These are phyloP conservation scores for Pseudogymnoascus pannorum DNA, from an alignment of 2,329 filamentous ascomycete species.

Conservation along the genomic window DNA sequence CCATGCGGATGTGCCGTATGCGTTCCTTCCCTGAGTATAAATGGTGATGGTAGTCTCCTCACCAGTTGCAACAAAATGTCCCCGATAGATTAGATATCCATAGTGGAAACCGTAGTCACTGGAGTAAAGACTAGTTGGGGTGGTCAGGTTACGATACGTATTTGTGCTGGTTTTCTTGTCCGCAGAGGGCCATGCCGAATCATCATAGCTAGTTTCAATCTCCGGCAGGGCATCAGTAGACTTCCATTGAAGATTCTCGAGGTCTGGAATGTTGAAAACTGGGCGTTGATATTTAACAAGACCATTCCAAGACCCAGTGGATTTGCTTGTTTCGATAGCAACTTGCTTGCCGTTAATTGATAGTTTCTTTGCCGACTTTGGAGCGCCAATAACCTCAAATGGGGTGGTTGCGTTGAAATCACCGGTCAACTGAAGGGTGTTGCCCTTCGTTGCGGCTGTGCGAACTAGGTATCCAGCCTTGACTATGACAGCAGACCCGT, in stretches of 20 bases:
- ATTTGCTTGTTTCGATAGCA: conserved; percentile 21
- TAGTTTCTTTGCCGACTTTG: conserved; percentile 53
- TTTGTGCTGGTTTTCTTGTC: conserved; percentile 12
- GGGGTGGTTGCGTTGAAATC: conserved; percentile 62
- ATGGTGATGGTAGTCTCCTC: conserved; percentile 48
- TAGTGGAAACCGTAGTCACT: conserved; percentile 67
- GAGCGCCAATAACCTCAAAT: conserved; percentile 59
- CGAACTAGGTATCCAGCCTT: conserved; percentile 57
- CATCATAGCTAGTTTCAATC: conserved; percentile 51
- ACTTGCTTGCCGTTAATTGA: conserved; percentile 32
- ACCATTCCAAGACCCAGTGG: conserved; percentile 43
- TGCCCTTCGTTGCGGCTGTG: conserved; percentile 45
- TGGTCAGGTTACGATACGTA: conserved; percentile 36
- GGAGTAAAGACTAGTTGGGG: conserved; percentile 57
- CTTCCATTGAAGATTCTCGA: conserved; percentile 55
- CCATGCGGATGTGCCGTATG: conserved; percentile 59
- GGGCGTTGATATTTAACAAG: conserved; percentile 42
- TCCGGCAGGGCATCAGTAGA: conserved; percentile 65
- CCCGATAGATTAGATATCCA: conserved; percentile 60
- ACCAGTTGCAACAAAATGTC: conserved; percentile 58
- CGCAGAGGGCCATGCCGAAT: conserved; percentile 58
- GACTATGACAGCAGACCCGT: conserved; percentile 40
- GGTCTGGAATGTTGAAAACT: conserved; percentile 44
- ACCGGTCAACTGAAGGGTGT: conserved; percentile 52
- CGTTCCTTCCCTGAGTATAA: conserved; percentile 55